Conservation (phyloP, 352 stramenopile species). For the Phytophthora pinifolia region DNA sequence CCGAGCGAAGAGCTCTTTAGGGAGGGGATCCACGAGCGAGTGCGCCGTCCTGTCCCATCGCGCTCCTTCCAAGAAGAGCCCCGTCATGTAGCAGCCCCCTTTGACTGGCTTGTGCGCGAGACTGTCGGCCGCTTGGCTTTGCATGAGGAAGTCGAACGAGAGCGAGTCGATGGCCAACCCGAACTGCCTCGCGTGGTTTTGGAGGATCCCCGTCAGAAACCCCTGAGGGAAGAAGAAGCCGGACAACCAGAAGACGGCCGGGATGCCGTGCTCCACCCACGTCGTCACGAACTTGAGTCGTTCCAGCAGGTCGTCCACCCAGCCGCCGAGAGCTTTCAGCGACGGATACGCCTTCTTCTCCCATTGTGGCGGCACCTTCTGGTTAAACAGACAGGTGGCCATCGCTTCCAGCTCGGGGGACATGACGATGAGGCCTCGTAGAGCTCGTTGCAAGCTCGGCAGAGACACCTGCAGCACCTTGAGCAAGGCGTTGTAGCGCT, state of each 20-base stretch:
- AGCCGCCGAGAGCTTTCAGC: constrained; percentile 86
- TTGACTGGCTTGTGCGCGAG: constrained; percentile 62
- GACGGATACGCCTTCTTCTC: constrained; percentile 90
- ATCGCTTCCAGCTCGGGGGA: constrained; percentile 85
- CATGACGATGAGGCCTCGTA: constrained; percentile 87
- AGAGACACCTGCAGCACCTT: constrained; percentile 66
- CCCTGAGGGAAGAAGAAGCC: constrained; percentile 93
- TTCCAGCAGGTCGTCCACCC: constrained; percentile 88
- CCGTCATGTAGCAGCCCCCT: constrained; percentile 88
- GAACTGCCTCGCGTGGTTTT: constrained; percentile 92
- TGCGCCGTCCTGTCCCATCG: constrained; percentile 80
- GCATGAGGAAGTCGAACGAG: constrained; percentile 90
- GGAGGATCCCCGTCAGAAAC: constrained; percentile 91
- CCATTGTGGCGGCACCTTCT: constrained; percentile 89
- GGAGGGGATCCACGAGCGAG: constrained; percentile 86
- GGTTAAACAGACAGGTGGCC: constrained; percentile 85
- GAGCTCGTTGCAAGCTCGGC: constrained; percentile 62
- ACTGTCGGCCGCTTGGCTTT: constrained; percentile 48
- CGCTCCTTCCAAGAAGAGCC: constrained; percentile 91
- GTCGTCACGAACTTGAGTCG: constrained; percentile 67
- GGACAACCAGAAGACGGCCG: constrained; percentile 87
- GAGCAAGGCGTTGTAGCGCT: constrained; percentile 85
- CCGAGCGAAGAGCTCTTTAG: constrained; percentile 92
- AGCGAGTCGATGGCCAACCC: constrained; percentile 92
- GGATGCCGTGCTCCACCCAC: constrained; percentile 80